Evolutionary conservation across 345 rosid genomes (phyloP).

Genomic region (Chamaenerion angustifolium): DNA sequence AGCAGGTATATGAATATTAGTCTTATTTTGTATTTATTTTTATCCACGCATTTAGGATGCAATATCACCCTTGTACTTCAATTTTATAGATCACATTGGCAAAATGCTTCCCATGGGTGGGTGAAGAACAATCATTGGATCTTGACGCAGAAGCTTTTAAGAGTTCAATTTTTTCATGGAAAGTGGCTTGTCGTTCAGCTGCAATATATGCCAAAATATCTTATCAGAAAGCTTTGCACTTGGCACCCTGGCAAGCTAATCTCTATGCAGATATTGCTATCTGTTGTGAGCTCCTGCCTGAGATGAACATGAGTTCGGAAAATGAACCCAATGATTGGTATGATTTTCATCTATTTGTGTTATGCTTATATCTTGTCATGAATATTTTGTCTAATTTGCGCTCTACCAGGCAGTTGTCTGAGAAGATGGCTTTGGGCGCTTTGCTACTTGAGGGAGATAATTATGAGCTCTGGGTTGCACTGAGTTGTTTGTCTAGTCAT

Average conservation of each 20-base stretch:
- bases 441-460: conserved; percentile 74
- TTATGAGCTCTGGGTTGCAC: conserved; percentile 69
- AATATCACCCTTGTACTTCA: background rate
- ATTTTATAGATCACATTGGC: conserved; percentile 52
- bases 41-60: conserved; percentile 1
- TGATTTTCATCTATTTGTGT: conserved; percentile 10
- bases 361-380: conserved; percentile 9
- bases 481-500: conserved; percentile 64
- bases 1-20: too few relatives aligned
- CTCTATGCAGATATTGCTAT: conserved; percentile 65
- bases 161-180: conserved; percentile 58
- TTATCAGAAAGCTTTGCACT: conserved; percentile 65
- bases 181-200: conserved; percentile 38
- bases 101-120: conserved; percentile 70
- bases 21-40: background rate
- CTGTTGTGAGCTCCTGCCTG: conserved; percentile 51
- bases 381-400: conserved; percentile 10
- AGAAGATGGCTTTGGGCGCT: conserved; percentile 88
- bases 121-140: conserved; percentile 19
- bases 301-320: conserved; percentile 20
- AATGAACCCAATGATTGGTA: conserved; percentile 43
- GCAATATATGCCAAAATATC: conserved; percentile 55
- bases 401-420: conserved; percentile 70
- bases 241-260: conserved; percentile 90
- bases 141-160: conserved; percentile 25